phyloP scores from a whole-genome alignment of 2,329 filamentous ascomycete species.

The Bimuria novae-zelandiae region DNA sequence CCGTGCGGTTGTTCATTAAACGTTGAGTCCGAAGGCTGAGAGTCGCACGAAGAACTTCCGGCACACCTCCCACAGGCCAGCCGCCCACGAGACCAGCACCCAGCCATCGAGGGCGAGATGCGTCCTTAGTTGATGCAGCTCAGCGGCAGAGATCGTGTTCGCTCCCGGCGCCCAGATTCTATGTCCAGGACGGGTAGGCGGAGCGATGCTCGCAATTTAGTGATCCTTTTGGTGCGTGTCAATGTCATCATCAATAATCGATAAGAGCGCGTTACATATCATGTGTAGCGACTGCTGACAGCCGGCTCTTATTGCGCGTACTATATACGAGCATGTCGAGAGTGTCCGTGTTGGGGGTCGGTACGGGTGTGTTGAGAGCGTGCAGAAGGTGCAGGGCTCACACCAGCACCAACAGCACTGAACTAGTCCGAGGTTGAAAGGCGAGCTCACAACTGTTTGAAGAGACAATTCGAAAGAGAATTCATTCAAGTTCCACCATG shows the following conservation, averaged over 20 bases:
- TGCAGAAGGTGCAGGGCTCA: too few relatives aligned
- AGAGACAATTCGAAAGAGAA: too few relatives aligned
- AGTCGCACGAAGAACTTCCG: not conserved
- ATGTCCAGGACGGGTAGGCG: not conserved
- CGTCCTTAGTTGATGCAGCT: not conserved
- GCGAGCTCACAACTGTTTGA: too few relatives aligned
- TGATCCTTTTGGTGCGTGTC: not conserved
- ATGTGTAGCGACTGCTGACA: not conserved
- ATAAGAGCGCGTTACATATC: too few relatives aligned
- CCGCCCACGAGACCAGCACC: conserved; percentile 18
- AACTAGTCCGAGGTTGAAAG: too few relatives aligned
- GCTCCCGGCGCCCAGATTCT: not conserved
- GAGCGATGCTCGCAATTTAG: conserved; percentile 7
- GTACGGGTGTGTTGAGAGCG: too few relatives aligned
- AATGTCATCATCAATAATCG: conserved; percentile 7
- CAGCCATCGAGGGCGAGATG: conserved; percentile 14
- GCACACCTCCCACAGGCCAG: not conserved
- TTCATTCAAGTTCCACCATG: too few relatives aligned
- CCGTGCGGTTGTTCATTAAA: too few relatives aligned
- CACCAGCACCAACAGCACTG: too few relatives aligned
- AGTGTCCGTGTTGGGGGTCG: not conserved
- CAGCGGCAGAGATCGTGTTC: conserved; percentile 3
- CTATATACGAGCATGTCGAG: not conserved
- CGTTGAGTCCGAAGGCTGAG: too few relatives aligned
- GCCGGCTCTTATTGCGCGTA: not conserved